These are phyloP conservation scores for Kwoniella sp. DNA, from an alignment of 768 basidiomycete species.

Conservation along the genomic window DNA sequence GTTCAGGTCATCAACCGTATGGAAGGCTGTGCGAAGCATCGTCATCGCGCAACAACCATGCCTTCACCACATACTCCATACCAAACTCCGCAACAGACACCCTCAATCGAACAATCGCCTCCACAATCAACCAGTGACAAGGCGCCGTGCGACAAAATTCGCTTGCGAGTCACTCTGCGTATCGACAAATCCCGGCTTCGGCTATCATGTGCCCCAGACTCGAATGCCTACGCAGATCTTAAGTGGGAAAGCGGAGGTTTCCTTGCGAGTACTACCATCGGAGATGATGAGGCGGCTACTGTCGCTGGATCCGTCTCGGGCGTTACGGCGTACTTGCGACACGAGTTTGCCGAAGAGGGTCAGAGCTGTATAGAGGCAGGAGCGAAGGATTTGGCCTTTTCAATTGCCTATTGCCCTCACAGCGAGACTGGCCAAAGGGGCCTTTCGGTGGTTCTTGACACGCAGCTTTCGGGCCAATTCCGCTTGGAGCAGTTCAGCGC, in stretches of 20 bases:
- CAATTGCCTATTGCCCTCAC: conserved; percentile 67
- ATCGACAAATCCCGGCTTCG: conserved; percentile 87
- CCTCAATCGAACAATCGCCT: background rate
- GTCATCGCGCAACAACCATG: background rate
- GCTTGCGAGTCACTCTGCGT: conserved; percentile 81
- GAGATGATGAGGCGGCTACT: conserved; percentile 65
- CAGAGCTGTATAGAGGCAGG: conserved; percentile 68
- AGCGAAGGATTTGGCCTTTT: conserved; percentile 71
- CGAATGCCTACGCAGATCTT: conserved; percentile 84
- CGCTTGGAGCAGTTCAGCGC: conserved; percentile 87
- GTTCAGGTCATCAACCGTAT: conserved; percentile 72
- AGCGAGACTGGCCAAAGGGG: conserved; percentile 58
- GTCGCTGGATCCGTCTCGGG: conserved; percentile 81
- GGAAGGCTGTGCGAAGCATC: conserved; percentile 68
- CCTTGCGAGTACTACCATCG: conserved; percentile 73
- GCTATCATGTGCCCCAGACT: conserved; percentile 85
- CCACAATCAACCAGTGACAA: conserved; percentile 17
- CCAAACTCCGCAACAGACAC: background rate
- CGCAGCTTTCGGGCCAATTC: conserved; percentile 76
- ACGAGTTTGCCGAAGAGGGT: conserved; percentile 57
- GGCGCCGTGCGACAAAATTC: conserved; percentile 61
- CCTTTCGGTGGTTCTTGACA: conserved; percentile 78
- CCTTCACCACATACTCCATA: background rate
- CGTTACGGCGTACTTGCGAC: conserved; percentile 76
- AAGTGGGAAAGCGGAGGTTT: conserved; percentile 96